Base-by-base conservation (phyloP, 805 yeast genomes). In the Wickerhamiella australiensis region DNA sequence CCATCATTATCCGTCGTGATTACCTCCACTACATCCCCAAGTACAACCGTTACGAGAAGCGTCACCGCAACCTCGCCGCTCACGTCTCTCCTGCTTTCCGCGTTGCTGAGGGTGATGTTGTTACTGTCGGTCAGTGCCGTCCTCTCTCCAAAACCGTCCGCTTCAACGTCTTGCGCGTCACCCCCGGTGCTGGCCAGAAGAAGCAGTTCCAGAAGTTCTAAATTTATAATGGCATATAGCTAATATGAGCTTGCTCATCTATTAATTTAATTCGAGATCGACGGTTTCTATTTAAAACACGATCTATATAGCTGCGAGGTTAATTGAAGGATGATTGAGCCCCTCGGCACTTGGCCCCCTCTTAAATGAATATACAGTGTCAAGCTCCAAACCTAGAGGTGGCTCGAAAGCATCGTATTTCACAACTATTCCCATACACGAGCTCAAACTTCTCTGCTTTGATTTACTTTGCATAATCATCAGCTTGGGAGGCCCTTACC, bases 51-150 rank as follows among this genome's bases (percentile, higher is more conserved):
- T 92, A 87, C 85, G 99, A 92, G 80, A 92, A 92, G 85, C 87
- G 99, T 80, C 99, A 92, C 85, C 92, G 92, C 92, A 92, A 92
- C 83, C 80, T 92, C 60, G 94, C 99, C 73, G 99, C 96, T 68
- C 99, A 92, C 79, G 85, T 92, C 68, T 90, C 97, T 62, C 99
- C 99, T 77, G 97, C 97, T 75, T 92, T 92, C 97, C 94, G 99
- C 79, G 96, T 90, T 66, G 77, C 77, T 73, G 97, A 88, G 73
- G 99, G 98, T 81, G 99, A 92, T 71, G 78, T 83, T 62, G 98
- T 92, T 68, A 88, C 95, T 66, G 96, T 92, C 74, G 99, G 99
- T 73, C 98, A 92, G 80, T 92, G 98, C 84, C 90, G 98, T 82
- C 99, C 99, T 69, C 77, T 92, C 73, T 92, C 98, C 68, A 92